Conservation (phyloP, 164 flowering plant species). For the Nelumbo lutea region DNA sequence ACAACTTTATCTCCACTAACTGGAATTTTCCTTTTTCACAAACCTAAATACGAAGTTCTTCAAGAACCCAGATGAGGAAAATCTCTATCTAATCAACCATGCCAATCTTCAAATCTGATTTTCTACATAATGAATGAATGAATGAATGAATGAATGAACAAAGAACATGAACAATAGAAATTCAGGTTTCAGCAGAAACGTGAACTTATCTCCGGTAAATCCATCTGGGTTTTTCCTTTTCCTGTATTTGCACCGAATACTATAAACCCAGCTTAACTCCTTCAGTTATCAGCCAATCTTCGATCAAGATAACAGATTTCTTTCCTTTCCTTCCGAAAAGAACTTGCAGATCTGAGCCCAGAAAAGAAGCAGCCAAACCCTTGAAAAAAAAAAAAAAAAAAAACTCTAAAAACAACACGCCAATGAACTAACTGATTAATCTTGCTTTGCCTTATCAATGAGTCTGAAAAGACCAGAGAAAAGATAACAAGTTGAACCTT, state of each 20-base stretch:
- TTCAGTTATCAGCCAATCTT: background rate
- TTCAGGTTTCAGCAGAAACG: too few relatives aligned
- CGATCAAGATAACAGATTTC: background rate
- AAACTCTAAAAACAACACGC: background rate
- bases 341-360: slow-evolving; percentile 19
- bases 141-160: background rate
- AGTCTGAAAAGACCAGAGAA: background rate
- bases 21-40: background rate
- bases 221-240: slow-evolving; percentile 2
- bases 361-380: background rate
- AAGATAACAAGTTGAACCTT: background rate
- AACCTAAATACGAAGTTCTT: background rate
- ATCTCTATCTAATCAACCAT: background rate
- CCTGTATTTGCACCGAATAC: background rate
- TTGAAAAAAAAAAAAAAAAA: background rate
- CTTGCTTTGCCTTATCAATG: slow-evolving; percentile 5
- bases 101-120: background rate
- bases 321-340: background rate
- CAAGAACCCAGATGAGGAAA: slow-evolving; percentile 4
- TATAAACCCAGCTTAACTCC: slow-evolving; percentile 10
- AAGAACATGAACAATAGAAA: too few relatives aligned
- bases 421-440: background rate
- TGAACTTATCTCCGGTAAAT: background rate
- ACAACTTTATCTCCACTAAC: background rate
- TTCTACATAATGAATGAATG: background rate